Conservation (phyloP, 805 yeast genomes). For the Pichia cephalocereana region DNA sequence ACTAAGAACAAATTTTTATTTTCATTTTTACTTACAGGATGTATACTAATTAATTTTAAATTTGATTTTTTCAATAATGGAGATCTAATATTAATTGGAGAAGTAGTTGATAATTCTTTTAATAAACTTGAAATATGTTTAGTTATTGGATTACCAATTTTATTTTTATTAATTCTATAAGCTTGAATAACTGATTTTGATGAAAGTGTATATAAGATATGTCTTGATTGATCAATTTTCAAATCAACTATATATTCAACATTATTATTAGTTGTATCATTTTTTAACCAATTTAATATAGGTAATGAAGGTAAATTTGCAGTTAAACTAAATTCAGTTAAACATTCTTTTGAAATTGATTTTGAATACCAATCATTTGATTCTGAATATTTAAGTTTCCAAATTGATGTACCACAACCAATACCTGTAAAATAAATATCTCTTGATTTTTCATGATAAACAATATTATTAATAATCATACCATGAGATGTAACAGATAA, state of each 20-base stretch:
- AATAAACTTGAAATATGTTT: slow-evolving; percentile 38
- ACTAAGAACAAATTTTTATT: slow-evolving; percentile 63
- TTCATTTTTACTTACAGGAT: slow-evolving; percentile 53
- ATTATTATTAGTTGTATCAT: slow-evolving; percentile 11
- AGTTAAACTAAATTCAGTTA: slow-evolving; percentile 58
- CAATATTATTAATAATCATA: slow-evolving; percentile 55
- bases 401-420: slow-evolving; percentile 67
- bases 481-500: slow-evolving; percentile 77
- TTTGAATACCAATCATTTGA: slow-evolving; percentile 82
- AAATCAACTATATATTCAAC: slow-evolving; percentile 54
- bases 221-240: slow-evolving; percentile 68
- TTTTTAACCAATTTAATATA: slow-evolving; percentile 19
- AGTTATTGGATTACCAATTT: slow-evolving; percentile 23
- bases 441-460: slow-evolving; percentile 51
- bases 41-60: slow-evolving; percentile 53
- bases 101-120: slow-evolving; percentile 36
- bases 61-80: slow-evolving; percentile 35
- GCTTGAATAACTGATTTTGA: slow-evolving; percentile 75
- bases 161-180: slow-evolving; percentile 41
- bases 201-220: slow-evolving; percentile 71
- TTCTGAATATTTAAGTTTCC: slow-evolving; percentile 81
- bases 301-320: slow-evolving; percentile 38
- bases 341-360: slow-evolving; percentile 73
- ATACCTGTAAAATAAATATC: slow-evolving; percentile 81
- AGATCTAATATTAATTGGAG: slow-evolving; percentile 27